Percentiles rank a stretch among this genome's conserved stretches.
Evolutionary conservation across 2,329 filamentous ascomycete species (phyloP).

Genomic region (Ophiocordyceps camponoti-floridani): DNA sequence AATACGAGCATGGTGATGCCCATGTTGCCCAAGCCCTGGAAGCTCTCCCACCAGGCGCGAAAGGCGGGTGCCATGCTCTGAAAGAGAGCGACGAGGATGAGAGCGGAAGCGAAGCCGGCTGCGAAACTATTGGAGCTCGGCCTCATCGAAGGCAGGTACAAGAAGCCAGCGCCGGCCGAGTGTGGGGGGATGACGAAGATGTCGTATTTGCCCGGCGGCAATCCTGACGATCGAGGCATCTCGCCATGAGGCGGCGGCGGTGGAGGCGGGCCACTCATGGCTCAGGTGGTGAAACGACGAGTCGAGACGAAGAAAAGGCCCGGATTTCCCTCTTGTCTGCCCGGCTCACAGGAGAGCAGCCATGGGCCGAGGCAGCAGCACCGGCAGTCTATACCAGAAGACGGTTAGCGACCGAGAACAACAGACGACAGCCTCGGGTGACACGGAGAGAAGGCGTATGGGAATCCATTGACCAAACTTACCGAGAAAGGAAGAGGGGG

Average conservation of each 20-base stretch:
- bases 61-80: slow-evolving; percentile 56
- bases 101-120: slow-evolving; percentile 63
- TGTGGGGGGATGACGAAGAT: slow-evolving; percentile 94
- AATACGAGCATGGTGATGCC: slow-evolving; percentile 56
- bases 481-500: background rate
- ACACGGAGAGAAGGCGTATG: background rate
- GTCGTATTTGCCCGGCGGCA: slow-evolving; percentile 85
- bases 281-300: slow-evolving; percentile 3
- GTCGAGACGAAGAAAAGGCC: background rate
- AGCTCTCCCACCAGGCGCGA: slow-evolving; percentile 52
- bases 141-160: slow-evolving; percentile 82
- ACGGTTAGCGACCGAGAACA: background rate
- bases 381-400: background rate
- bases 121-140: slow-evolving; percentile 82
- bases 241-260: slow-evolving; percentile 78
- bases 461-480: background rate
- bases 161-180: slow-evolving; percentile 71
- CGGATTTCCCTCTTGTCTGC: slow-evolving; percentile 1
- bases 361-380: background rate
- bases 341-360: background rate
- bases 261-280: slow-evolving; percentile 38
- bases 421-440: background rate
- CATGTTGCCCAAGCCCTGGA: slow-evolving; percentile 53
- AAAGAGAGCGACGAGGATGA: slow-evolving; percentile 56
- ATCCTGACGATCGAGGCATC: slow-evolving; percentile 49